Conservation (phyloP, 352 stramenopile species). For the Blastocystis sp. region DNA sequence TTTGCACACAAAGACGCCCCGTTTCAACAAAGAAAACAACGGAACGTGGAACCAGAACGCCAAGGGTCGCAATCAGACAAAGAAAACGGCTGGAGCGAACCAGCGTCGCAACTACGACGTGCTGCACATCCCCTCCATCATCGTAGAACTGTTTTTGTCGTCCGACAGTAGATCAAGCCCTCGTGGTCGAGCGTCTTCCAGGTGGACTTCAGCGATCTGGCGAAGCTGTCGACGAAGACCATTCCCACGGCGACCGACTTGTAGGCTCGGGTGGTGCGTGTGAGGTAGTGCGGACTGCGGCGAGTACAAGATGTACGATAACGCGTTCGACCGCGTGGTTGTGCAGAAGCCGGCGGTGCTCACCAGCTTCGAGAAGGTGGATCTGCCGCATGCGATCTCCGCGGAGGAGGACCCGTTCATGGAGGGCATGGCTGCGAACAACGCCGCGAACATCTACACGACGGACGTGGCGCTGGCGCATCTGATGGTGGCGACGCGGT, state of each 20-base stretch:
- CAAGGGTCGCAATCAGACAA: not conserved
- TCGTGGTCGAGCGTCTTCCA: not conserved
- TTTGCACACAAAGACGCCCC: not conserved
- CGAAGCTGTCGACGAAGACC: not conserved
- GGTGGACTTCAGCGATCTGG: not conserved
- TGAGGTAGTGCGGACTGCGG: slow-evolving; percentile 67
- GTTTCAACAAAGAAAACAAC: not conserved
- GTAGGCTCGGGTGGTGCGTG: not conserved
- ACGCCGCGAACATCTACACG: slow-evolving; percentile 81
- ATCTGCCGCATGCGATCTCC: slow-evolving; percentile 85
- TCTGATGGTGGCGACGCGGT: slow-evolving; percentile 84
- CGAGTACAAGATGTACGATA: slow-evolving; percentile 83
- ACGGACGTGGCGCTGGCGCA: slow-evolving; percentile 88
- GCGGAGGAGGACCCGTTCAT: slow-evolving; percentile 87
- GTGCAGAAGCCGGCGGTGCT: slow-evolving; percentile 70
- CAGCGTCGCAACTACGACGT: slow-evolving; percentile 13
- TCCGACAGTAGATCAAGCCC: not conserved
- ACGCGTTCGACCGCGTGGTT: slow-evolving; percentile 79
- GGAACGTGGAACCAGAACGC: not conserved
- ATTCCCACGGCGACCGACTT: not conserved
- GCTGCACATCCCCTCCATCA: not conserved
- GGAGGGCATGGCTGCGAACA: slow-evolving; percentile 76
- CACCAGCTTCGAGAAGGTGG: slow-evolving; percentile 67
- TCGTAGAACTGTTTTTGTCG: not conserved
- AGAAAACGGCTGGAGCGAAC: not conserved